Conservation (phyloP, 2,329 filamentous ascomycete species). For the Ciborinia camelliae region DNA sequence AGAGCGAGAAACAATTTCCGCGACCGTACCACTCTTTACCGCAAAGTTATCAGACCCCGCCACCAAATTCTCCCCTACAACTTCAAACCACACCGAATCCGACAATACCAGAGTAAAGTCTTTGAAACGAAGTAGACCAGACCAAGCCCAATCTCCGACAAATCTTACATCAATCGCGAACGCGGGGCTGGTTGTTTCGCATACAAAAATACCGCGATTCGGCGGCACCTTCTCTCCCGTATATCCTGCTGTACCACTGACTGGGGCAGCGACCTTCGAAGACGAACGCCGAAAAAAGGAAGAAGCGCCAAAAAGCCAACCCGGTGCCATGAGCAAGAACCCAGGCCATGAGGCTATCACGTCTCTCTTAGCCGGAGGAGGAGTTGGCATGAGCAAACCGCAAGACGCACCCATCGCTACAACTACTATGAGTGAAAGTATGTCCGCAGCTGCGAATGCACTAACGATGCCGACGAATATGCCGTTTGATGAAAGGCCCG, state of each 20-base stretch:
- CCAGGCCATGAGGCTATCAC: slow-evolving; percentile 52
- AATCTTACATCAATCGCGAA: slow-evolving; percentile 32
- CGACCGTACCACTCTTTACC: slow-evolving; percentile 29
- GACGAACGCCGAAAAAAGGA: slow-evolving; percentile 51
- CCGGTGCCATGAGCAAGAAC: slow-evolving; percentile 48
- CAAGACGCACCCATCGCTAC: slow-evolving; percentile 46
- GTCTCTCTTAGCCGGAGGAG: slow-evolving; percentile 52
- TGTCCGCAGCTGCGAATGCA: slow-evolving; percentile 34
- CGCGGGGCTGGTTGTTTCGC: slow-evolving; percentile 33
- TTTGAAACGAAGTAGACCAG: slow-evolving; percentile 34
- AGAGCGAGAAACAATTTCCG: slow-evolving; percentile 30
- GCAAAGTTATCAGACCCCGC: slow-evolving; percentile 28
- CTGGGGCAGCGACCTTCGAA: slow-evolving; percentile 52
- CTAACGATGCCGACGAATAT: slow-evolving; percentile 34
- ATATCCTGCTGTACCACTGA: slow-evolving; percentile 44
- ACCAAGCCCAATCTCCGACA: slow-evolving; percentile 28
- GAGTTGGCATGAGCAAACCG: slow-evolving; percentile 55
- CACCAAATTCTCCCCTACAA: slow-evolving; percentile 23
- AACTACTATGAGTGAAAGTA: slow-evolving; percentile 34
- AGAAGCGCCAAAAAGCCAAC: slow-evolving; percentile 43
- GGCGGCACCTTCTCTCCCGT: slow-evolving; percentile 36
- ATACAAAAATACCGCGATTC: slow-evolving; percentile 36
- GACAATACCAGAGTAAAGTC: slow-evolving; percentile 32
- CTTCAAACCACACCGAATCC: slow-evolving; percentile 22
- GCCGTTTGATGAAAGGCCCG: slow-evolving; percentile 34